Conservation (phyloP, 164 flowering plant species). For the Aristolochia californica region DNA sequence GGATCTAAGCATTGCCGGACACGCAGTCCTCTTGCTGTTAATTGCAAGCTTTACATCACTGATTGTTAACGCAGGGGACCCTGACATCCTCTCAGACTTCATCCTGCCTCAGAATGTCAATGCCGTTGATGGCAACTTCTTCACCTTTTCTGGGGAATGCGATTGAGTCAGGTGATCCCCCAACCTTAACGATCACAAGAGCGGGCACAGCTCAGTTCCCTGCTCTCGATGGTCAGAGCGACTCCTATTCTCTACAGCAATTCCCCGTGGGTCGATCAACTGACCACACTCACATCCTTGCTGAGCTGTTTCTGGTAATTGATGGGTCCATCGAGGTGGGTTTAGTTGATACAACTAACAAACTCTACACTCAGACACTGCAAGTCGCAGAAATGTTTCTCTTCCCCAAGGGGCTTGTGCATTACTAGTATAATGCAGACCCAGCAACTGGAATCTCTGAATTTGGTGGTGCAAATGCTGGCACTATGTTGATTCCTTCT, state of each 20-base stretch:
- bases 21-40: constrained; percentile 6
- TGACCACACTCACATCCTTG: constrained; percentile 32
- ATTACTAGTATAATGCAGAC: constrained; percentile 10
- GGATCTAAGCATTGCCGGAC: constrained; percentile 1
- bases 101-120: constrained; percentile 7
- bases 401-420: constrained; percentile 19
- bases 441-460: constrained; percentile 21
- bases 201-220: constrained; percentile 24
- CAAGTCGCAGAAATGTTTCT: constrained; percentile 19
- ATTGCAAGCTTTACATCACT: constrained; percentile 6
- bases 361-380: constrained; percentile 18
- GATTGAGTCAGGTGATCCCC: constrained; percentile 1
- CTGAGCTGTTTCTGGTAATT: constrained; percentile 23
- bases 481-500: constrained; percentile 11
- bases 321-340: constrained; percentile 20
- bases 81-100: constrained; percentile 17
- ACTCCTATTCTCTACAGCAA: constrained; percentile 18
- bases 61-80: constrained; percentile 13
- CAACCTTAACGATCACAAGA: constrained; percentile 16
- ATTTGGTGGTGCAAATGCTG: constrained; percentile 13
- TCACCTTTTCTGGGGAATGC: constrained; percentile 18
- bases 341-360: constrained; percentile 18
- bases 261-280: constrained; percentile 17
- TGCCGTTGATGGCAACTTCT: constrained; percentile 11
- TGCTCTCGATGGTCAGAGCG: constrained; percentile 25